Conservation (phyloP, 345 rosid genomes). For the Pugionium dolabratum region DNA sequence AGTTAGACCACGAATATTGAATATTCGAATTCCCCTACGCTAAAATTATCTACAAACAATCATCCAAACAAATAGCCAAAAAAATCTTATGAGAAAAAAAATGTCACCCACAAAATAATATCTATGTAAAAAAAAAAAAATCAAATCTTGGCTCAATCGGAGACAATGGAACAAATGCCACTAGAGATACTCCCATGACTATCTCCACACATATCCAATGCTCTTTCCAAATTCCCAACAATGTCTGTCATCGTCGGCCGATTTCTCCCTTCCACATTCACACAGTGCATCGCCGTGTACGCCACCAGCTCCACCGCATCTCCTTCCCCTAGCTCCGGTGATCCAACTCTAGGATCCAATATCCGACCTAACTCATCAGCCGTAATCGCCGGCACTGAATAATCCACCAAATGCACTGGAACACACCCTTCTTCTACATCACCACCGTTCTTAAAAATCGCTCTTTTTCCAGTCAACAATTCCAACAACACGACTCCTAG, state of each 20-base stretch:
- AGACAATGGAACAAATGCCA: conserved; percentile 53
- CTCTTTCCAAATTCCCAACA: conserved; percentile 72
- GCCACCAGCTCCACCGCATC: conserved; percentile 90
- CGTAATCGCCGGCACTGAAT: conserved; percentile 57
- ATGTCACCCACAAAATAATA: conserved; percentile 18
- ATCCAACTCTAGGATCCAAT: conserved; percentile 65
- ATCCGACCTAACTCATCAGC: conserved; percentile 48
- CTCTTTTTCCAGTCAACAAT: conserved; percentile 70
- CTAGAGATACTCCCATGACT: conserved; percentile 81
- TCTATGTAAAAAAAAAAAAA: conserved; percentile 10
- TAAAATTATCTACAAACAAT: conserved; percentile 16
- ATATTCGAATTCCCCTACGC: conserved; percentile 16
- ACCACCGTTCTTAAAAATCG: conserved; percentile 52
- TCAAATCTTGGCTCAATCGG: conserved; percentile 43
- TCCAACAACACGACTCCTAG: conserved; percentile 83
- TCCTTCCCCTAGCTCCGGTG: conserved; percentile 53
- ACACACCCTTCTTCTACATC: conserved; percentile 45
- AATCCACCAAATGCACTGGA: conserved; percentile 69
- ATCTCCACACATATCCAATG: conserved; percentile 60
- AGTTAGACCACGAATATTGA: conserved; percentile 34
- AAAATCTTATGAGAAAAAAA: neutral
- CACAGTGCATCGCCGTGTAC: conserved; percentile 76
- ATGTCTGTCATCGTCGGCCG: conserved; percentile 68
- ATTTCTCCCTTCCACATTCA: conserved; percentile 66
- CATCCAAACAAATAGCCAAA: conserved; percentile 17